These are phyloP conservation scores for Simmondsia chinensis DNA, from an alignment of 148 eudicot species.

Conservation along the genomic window DNA sequence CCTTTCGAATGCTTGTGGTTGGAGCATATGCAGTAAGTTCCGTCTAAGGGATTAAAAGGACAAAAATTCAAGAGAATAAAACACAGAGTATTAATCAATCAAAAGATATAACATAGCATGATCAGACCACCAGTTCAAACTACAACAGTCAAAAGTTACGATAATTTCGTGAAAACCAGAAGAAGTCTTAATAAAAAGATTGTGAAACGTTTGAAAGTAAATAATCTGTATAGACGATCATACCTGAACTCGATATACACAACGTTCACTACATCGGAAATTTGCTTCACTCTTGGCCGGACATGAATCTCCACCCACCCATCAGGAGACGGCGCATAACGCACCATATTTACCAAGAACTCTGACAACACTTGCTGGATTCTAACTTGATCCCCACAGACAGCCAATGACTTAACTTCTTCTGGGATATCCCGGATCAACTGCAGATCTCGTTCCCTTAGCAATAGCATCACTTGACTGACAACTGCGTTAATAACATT, in stretches of 20 bases:
- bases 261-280: slow-evolving; percentile 29
- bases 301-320: slow-evolving; percentile 94
- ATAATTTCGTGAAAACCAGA: no score
- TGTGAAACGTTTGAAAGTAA: neutral
- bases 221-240: neutral
- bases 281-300: slow-evolving; percentile 53
- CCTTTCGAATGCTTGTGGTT: no score
- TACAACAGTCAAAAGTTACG: no score
- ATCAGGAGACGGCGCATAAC: slow-evolving; percentile 74
- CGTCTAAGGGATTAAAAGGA: no score
- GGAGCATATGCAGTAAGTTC: no score
- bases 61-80: no score
- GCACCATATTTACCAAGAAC: slow-evolving; percentile 75
- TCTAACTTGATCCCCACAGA: slow-evolving; percentile 80
- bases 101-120: no score
- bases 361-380: slow-evolving; percentile 75
- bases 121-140: no score
- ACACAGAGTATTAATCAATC: no score
- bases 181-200: neutral
- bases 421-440: slow-evolving; percentile 86
- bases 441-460: slow-evolving; percentile 73
- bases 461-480: slow-evolving; percentile 74
- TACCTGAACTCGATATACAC: slow-evolving; percentile 78
- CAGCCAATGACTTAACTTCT: slow-evolving; percentile 60
- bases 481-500: slow-evolving; percentile 81